phyloP scores from a whole-genome alignment of 345 rosid species.

The Arabidopsis arenosa region DNA sequence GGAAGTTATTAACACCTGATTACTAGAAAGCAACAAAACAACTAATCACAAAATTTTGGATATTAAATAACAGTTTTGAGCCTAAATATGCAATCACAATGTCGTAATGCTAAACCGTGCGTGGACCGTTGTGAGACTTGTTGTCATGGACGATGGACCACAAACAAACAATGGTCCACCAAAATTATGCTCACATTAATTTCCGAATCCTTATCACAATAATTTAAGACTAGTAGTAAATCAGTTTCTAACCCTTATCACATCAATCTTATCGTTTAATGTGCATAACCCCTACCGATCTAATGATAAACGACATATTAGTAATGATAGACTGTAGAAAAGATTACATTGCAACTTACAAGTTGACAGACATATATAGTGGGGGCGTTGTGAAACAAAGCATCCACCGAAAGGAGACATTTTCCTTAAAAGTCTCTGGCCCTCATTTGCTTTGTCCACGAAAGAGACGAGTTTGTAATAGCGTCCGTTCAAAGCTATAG shows the following conservation, averaged over 20 bases:
- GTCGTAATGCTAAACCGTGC: neutral
- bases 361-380: constrained; percentile 14
- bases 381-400: constrained; percentile 30
- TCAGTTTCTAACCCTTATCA: constrained; percentile 14
- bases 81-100: neutral
- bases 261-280: constrained; percentile 19
- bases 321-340: neutral
- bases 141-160: constrained; percentile 44
- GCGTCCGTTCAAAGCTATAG: constrained; percentile 33
- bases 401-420: constrained; percentile 38
- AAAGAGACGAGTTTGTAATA: constrained; percentile 27
- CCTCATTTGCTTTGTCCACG: constrained; percentile 26
- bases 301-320: neutral
- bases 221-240: neutral
- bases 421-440: constrained; percentile 22
- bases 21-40: neutral
- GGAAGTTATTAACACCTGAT: neutral
- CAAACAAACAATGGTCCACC: constrained; percentile 27
- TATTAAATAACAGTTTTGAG: neutral
- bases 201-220: constrained; percentile 31
- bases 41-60: neutral
- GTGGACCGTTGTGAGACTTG: constrained; percentile 10
- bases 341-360: neutral
- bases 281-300: constrained; percentile 7
- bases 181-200: constrained; percentile 14